Percentiles rank a stretch among this genome's conserved stretches.
Evolutionary conservation across 352 stramenopile species (phyloP).

Genomic region (Phytophthora capsici): DNA sequence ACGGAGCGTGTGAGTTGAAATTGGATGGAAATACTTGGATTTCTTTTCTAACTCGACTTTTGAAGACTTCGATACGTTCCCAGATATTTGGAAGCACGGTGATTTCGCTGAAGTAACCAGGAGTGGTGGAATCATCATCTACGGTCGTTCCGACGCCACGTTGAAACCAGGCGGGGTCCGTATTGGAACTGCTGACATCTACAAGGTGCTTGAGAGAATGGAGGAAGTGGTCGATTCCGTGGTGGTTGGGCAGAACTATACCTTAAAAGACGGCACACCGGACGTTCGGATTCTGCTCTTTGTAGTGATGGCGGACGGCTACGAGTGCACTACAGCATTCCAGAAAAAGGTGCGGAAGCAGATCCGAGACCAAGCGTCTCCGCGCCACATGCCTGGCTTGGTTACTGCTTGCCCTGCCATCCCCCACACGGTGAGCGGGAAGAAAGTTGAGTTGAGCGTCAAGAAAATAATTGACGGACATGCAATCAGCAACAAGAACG

Average conservation of each 20-base stretch:
- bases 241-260: conserved; percentile 73
- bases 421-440: conserved; percentile 80
- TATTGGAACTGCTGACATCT: conserved; percentile 83
- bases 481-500: conserved; percentile 63
- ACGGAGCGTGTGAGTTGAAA: conserved; percentile 62
- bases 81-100: conserved; percentile 80
- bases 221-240: conserved; percentile 68
- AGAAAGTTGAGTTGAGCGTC: conserved; percentile 84
- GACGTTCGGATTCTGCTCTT: conserved; percentile 84
- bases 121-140: conserved; percentile 72
- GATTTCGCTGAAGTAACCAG: conserved; percentile 81
- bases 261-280: conserved; percentile 64
- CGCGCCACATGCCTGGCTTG: conserved; percentile 67
- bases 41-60: not conserved
- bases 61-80: conserved; percentile 82
- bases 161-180: conserved; percentile 81
- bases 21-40: too few relatives aligned
- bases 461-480: conserved; percentile 81
- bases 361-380: conserved; percentile 70
- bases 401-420: conserved; percentile 76
- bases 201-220: conserved; percentile 80
- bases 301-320: conserved; percentile 56
- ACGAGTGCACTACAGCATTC: conserved; percentile 51
- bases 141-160: conserved; percentile 80
- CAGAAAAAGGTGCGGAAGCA: conserved; percentile 57